Percentiles rank a stretch among this genome's conserved stretches.
Evolutionary conservation across 352 stramenopile species (phyloP).

Genomic region (Phytophthora hybrid): DNA sequence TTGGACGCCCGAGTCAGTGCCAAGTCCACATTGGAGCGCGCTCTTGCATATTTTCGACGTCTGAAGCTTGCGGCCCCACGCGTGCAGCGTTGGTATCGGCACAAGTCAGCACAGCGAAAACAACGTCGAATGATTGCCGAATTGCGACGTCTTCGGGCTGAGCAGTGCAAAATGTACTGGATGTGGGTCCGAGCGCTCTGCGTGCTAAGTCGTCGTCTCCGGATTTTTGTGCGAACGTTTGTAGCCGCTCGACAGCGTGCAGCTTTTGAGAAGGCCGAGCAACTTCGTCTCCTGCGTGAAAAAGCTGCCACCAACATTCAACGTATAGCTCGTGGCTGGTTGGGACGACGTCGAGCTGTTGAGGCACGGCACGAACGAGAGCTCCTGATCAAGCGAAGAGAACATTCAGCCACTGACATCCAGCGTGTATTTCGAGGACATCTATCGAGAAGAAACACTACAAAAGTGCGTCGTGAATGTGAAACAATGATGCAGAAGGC

Average conservation of each 20-base stretch:
- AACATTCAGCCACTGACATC: slow-evolving; percentile 39
- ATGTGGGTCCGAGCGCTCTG: slow-evolving; percentile 41
- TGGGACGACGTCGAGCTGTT: slow-evolving; percentile 43
- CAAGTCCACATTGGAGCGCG: slow-evolving; percentile 53
- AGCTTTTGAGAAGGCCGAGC: slow-evolving; percentile 49
- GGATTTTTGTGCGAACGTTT: slow-evolving; percentile 44
- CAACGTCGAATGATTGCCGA: slow-evolving; percentile 39
- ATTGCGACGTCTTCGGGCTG: slow-evolving; percentile 32
- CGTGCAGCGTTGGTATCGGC: slow-evolving; percentile 67
- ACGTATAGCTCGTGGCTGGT: slow-evolving; percentile 46
- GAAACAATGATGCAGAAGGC: slow-evolving; percentile 25
- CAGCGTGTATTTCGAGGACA: slow-evolving; percentile 58
- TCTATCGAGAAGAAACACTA: slow-evolving; percentile 23
- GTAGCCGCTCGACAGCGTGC: slow-evolving; percentile 45
- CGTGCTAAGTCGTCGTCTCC: slow-evolving; percentile 39
- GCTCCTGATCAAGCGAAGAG: slow-evolving; percentile 24
- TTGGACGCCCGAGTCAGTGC: slow-evolving; percentile 43
- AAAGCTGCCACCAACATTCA: slow-evolving; percentile 50
- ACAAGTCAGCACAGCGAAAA: slow-evolving; percentile 30
- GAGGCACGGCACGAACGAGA: slow-evolving; percentile 27
- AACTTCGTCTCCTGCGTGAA: slow-evolving; percentile 39
- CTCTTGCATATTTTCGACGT: slow-evolving; percentile 51
- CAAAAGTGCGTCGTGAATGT: slow-evolving; percentile 21
- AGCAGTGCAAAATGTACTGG: slow-evolving; percentile 42
- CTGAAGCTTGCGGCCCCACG: slow-evolving; percentile 50